These are phyloP conservation scores for Geotrichum bryndzae DNA, from an alignment of 1,139 yeast genomes.

Conservation along the genomic window DNA sequence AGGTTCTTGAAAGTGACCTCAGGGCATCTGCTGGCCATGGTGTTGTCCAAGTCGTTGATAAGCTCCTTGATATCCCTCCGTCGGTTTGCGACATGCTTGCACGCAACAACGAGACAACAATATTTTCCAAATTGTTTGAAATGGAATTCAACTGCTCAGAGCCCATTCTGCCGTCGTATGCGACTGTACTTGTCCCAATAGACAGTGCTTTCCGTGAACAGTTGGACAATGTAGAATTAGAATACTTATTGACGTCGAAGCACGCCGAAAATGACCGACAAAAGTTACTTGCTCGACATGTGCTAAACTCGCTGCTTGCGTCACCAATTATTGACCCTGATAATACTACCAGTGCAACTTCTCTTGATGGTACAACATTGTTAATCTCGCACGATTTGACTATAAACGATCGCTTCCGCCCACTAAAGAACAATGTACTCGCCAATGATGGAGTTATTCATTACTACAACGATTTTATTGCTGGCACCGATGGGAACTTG, in stretches of 20 bases:
- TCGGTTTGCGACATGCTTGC: slow-evolving; percentile 41
- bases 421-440: slow-evolving; percentile 42
- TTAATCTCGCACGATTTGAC: slow-evolving; percentile 20
- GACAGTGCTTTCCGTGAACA: slow-evolving; percentile 35
- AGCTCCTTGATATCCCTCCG: slow-evolving; percentile 43
- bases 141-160: slow-evolving; percentile 25
- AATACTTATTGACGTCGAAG: slow-evolving; percentile 39
- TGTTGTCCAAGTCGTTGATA: slow-evolving; percentile 65
- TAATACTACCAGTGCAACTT: slow-evolving; percentile 28
- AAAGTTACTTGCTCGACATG: slow-evolving; percentile 35
- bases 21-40: slow-evolving; percentile 66
- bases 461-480: slow-evolving; percentile 39
- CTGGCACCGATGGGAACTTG: slow-evolving; percentile 16
- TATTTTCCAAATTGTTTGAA: slow-evolving; percentile 26
- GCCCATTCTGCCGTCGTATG: slow-evolving; percentile 18
- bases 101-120: slow-evolving; percentile 21
- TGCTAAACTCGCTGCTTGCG: slow-evolving; percentile 26
- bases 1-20: slow-evolving; percentile 58
- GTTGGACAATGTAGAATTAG: slow-evolving; percentile 43
- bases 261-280: slow-evolving; percentile 39
- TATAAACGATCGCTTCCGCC: slow-evolving; percentile 25
- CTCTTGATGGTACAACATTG: slow-evolving; percentile 28
- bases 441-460: slow-evolving; percentile 61
- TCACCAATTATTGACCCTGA: slow-evolving; percentile 22
- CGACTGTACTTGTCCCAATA: slow-evolving; percentile 44